Base-by-base conservation (phyloP, 1,284 basidiomycete species). In the Fomes fomentarius region DNA sequence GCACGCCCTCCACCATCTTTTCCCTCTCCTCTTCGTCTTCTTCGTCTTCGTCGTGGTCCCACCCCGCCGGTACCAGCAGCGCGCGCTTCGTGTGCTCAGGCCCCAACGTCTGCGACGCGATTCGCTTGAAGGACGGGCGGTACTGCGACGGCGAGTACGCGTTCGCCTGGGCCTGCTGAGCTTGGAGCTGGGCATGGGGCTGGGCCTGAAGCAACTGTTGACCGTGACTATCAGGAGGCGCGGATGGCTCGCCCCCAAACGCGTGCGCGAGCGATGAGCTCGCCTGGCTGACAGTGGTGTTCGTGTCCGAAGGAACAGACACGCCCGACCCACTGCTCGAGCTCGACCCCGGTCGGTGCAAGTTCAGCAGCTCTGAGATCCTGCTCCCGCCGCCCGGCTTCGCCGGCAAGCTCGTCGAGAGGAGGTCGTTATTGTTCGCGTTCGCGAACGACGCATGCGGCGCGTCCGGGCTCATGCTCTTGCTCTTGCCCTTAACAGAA, bases 41-140 rank as follows among this genome's bases (percentile, higher is more conserved):
- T 15, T 69, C 69, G 46, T 61, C 62, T 19, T 64, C 69, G 24
- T 62, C 60, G 34, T 65, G 63, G 33, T 69, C 66, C 70, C 69
- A 66, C 26, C 69, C 70, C 25, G 69, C 64, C 21, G 68, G 67
- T 2, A 62, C 66, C 10, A 79, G 68, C 61, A 77, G 62, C 30
- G 78, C 75, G 24, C 85, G 72, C 70, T 89, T 90, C 48, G 77
- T 61, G 58, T 76, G 76, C 26, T 74, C 72, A 4, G 87, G 84
- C 1, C 77, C 87, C 5, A 91, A 70, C 7, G 85, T 86, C 71
- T 87, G 85, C 41, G 84, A 87, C 1, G 88, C 81, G 28, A 88
- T 69, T 24, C 89, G 76, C 73, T 91, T 91, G 67, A 89, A 89
- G 25, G 80, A 77, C 12, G 89, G 88, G 2, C 87, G 71, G 37